phyloP scores from a whole-genome alignment of 75 land plant genomes.

The Cupressus sempervirens region DNA sequence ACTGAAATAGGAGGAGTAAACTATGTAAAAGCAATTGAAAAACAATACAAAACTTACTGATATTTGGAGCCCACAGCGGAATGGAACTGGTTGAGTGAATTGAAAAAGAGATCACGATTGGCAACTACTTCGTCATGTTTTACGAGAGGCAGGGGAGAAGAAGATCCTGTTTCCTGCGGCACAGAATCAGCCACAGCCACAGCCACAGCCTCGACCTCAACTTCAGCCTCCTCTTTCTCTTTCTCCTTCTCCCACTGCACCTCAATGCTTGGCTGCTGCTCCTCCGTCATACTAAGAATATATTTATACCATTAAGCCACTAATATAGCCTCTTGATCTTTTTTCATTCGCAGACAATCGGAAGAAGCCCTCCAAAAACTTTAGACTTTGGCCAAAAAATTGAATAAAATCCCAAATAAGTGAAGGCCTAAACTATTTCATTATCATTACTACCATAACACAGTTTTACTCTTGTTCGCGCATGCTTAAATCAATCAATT shows the following conservation, averaged over 20 bases:
- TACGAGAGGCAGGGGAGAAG: slow-evolving; percentile 46
- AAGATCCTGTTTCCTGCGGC: not conserved
- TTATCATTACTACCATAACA: too few species aligned
- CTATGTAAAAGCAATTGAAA: not conserved
- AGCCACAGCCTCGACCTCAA: too few species aligned
- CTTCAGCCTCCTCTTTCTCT: not conserved
- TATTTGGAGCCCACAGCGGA: slow-evolving; percentile 58
- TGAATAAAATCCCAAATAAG: not conserved
- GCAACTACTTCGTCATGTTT: slow-evolving; percentile 57
- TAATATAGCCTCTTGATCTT: not conserved
- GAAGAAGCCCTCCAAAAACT: not conserved
- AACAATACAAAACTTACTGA: slow-evolving; percentile 45
- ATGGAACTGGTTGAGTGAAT: slow-evolving; percentile 75
- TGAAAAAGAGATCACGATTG: slow-evolving; percentile 48
- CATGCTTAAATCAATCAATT: too few species aligned
- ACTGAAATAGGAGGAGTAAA: not conserved
- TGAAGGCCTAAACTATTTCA: not conserved
- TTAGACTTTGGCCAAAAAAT: not conserved
- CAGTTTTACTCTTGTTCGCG: too few species aligned
- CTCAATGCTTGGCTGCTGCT: not conserved
- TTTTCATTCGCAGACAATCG: slow-evolving; percentile 4
- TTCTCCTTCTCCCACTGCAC: not conserved
- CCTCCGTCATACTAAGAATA: slow-evolving; percentile 6
- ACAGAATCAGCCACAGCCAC: not conserved
- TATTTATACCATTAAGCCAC: slow-evolving; percentile 1